A percentile compares a stretch with the other conserved stretches of the same genome.
phyloP scores from a whole-genome alignment of 805 yeast genomes.

The Wickerhamomyces alni region DNA sequence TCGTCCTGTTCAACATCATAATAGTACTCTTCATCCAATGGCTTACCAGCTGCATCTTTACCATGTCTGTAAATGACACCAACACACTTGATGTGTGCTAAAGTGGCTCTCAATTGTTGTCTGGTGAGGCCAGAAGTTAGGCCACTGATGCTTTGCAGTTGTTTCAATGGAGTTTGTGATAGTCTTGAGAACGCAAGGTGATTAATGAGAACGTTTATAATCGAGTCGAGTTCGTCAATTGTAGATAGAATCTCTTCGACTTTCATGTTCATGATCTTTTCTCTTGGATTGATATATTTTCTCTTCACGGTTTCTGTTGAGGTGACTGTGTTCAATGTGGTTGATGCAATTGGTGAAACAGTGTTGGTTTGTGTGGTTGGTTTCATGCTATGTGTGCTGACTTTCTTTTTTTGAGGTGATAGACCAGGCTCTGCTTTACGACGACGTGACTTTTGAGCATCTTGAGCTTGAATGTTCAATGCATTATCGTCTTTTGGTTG shows the following conservation, averaged over 20 bases:
- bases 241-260: constrained; percentile 24
- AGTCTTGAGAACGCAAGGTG: constrained; percentile 87
- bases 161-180: constrained; percentile 80
- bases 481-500: constrained; percentile 11
- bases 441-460: constrained; percentile 18
- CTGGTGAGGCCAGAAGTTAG: constrained; percentile 41
- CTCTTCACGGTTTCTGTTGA: constrained; percentile 4
- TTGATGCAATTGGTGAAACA: background rate
- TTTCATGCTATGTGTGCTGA: constrained; percentile 4
- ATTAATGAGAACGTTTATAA: constrained; percentile 65
- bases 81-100: constrained; percentile 48
- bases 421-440: constrained; percentile 26
- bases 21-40: constrained; percentile 89
- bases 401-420: constrained; percentile 26
- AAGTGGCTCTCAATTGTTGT: constrained; percentile 38
- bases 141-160: constrained; percentile 56
- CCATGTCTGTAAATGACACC: constrained; percentile 90
- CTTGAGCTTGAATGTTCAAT: constrained; percentile 7
- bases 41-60: constrained; percentile 95
- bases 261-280: constrained; percentile 24
- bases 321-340: background rate
- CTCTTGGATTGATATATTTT: constrained; percentile 12
- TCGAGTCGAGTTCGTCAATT: constrained; percentile 40
- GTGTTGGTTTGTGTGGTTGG: constrained; percentile 4
- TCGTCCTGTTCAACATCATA: constrained; percentile 79